Conservation (phyloP, 2,329 filamentous ascomycete genomes). For the Epichloe elymi region DNA sequence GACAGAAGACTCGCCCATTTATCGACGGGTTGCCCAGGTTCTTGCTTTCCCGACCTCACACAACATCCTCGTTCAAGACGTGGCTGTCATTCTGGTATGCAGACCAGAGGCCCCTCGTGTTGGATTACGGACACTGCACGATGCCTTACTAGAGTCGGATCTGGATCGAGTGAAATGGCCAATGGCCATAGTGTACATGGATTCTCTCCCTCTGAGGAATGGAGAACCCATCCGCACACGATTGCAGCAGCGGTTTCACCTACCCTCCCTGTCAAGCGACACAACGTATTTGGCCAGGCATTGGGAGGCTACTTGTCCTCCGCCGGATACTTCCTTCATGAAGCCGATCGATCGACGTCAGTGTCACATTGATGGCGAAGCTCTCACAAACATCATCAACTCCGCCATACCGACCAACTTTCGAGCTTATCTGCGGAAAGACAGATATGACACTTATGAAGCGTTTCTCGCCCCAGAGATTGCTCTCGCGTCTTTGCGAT, state of each 20-base stretch:
- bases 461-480: conserved; percentile 2
- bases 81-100: conserved; percentile 37
- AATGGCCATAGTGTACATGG: conserved; percentile 34
- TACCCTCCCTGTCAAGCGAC: conserved; percentile 27
- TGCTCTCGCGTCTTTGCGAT: neutral
- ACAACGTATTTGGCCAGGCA: conserved; percentile 27
- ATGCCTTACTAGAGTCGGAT: conserved; percentile 25
- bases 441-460: neutral
- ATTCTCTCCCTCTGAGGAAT: conserved; percentile 32
- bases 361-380: conserved; percentile 17
- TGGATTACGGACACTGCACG: conserved; percentile 32
- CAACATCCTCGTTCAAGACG: conserved; percentile 35
- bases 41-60: conserved; percentile 36
- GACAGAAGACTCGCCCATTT: conserved; percentile 24
- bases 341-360: conserved; percentile 20
- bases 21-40: conserved; percentile 28
- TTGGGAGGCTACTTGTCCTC: conserved; percentile 32
- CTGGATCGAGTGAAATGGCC: conserved; percentile 38
- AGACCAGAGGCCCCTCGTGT: conserved; percentile 25
- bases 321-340: conserved; percentile 29
- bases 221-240: conserved; percentile 39
- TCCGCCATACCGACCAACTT: neutral
- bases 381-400: neutral
- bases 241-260: conserved; percentile 28
- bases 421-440: neutral